These are phyloP conservation scores for Penicillium pulvis DNA, from an alignment of 495 filamentous ascomycete genomes.

Conservation along the genomic window DNA sequence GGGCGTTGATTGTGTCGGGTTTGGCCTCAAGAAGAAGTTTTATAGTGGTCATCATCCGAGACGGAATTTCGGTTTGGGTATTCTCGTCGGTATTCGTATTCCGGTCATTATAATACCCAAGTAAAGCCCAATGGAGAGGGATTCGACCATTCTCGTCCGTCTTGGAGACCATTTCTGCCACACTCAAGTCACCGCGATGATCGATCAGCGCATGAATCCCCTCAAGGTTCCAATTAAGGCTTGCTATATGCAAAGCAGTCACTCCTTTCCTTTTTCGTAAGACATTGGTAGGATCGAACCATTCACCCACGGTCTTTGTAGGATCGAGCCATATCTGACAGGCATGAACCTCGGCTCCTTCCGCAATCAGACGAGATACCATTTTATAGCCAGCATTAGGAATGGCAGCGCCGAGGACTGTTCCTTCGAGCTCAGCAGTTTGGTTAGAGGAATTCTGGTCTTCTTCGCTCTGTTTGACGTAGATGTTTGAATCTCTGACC, in stretches of 20 bases:
- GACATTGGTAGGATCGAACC: no score
- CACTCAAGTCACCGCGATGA: not conserved
- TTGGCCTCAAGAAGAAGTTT: not conserved
- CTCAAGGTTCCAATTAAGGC: not conserved
- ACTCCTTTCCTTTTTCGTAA: not conserved
- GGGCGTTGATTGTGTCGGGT: not conserved
- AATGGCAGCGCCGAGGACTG: slow-evolving; percentile 4
- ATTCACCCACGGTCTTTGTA: not conserved
- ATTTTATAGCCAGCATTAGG: slow-evolving; percentile 1
- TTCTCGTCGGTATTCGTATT: not conserved
- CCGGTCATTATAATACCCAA: not conserved
- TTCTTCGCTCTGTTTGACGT: not conserved
- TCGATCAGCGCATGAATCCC: not conserved
- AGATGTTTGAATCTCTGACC: not conserved
- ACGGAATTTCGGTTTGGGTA: not conserved
- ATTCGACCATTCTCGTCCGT: not conserved
- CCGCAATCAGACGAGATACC: slow-evolving; percentile 7
- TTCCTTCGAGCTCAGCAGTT: not conserved
- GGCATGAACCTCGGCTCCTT: slow-evolving; percentile 4
- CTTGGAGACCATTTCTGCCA: not conserved
- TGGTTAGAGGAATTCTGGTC: no score
- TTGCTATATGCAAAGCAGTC: not conserved
- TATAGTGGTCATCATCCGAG: not conserved
- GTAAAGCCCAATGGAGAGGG: not conserved
- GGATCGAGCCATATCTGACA: not conserved